phyloP scores from a whole-genome alignment of 2,329 filamentous ascomycete species.

The Stachybotrys chartarum region DNA sequence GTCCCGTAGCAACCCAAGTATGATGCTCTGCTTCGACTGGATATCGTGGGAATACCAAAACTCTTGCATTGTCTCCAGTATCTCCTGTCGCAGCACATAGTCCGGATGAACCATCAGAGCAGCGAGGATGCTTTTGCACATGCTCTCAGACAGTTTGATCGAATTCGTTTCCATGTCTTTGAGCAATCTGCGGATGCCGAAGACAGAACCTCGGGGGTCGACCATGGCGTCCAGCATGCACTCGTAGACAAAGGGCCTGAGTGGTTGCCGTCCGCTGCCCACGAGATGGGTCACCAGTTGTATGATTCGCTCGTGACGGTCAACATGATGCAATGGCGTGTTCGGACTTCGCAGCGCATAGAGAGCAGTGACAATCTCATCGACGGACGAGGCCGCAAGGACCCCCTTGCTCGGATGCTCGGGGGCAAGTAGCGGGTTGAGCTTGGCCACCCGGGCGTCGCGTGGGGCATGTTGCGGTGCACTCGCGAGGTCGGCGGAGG shows the following conservation, averaged over 20 bases:
- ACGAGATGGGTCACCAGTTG: slow-evolving; percentile 53
- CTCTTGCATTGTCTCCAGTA: slow-evolving; percentile 67
- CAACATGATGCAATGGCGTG: slow-evolving; percentile 6
- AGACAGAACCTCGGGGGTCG: slow-evolving; percentile 59
- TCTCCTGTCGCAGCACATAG: slow-evolving; percentile 63
- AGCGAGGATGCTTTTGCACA: slow-evolving; percentile 67
- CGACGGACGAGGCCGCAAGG: slow-evolving; percentile 9
- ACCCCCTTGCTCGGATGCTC: slow-evolving; percentile 10
- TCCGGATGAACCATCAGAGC: slow-evolving; percentile 79
- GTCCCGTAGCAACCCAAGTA: slow-evolving; percentile 71
- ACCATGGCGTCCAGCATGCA: slow-evolving; percentile 68
- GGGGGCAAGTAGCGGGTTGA: slow-evolving; percentile 5
- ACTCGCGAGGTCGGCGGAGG: not conserved
- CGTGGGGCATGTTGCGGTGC: not conserved
- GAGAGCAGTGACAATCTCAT: slow-evolving; percentile 20
- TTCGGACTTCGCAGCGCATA: slow-evolving; percentile 13
- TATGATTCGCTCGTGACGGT: slow-evolving; percentile 21
- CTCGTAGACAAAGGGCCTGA: slow-evolving; percentile 60
- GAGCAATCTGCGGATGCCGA: slow-evolving; percentile 55
- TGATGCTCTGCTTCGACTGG: slow-evolving; percentile 59
- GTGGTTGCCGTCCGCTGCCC: slow-evolving; percentile 42
- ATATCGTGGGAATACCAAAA: slow-evolving; percentile 50
- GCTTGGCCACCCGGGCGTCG: slow-evolving; percentile 8
- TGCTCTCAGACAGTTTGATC: slow-evolving; percentile 55
- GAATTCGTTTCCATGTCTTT: slow-evolving; percentile 60